Conservation (phyloP, 257 asterid species). For the Ligustrum vulgare region DNA sequence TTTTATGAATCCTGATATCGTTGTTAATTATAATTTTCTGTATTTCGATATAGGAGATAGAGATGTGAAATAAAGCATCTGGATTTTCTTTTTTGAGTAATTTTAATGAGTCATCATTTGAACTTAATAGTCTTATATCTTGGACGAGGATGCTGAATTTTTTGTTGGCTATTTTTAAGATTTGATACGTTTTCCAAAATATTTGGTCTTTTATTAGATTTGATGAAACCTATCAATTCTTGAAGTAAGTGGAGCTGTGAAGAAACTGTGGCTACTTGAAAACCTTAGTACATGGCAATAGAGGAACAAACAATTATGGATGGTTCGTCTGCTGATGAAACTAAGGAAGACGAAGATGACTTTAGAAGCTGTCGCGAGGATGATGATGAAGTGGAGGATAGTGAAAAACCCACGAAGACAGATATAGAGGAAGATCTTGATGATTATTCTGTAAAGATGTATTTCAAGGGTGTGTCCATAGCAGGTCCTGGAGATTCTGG, state of each 20-base stretch:
- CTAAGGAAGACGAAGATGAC: constrained; percentile 82
- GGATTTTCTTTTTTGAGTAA: not conserved
- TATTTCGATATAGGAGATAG: constrained; percentile 40
- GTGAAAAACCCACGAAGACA: constrained; percentile 30
- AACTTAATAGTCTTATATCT: not conserved
- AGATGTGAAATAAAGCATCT: not conserved
- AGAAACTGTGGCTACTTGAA: constrained; percentile 19
- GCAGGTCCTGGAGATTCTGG: constrained; percentile 65
- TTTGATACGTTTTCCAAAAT: constrained; percentile 7
- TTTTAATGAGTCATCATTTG: not conserved
- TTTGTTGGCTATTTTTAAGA: constrained; percentile 14
- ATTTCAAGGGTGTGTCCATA: constrained; percentile 79
- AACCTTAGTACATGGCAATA: constrained; percentile 25
- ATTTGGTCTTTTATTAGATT: constrained; percentile 14
- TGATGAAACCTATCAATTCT: constrained; percentile 1
- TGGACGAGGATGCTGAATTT: not conserved
- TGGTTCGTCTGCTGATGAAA: constrained; percentile 27
- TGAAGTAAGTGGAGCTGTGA: constrained; percentile 13
- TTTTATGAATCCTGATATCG: constrained; percentile 45
- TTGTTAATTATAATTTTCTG: constrained; percentile 33
- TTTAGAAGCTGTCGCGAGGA: constrained; percentile 90
- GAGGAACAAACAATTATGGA: constrained; percentile 34
- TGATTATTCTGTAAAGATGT: constrained; percentile 57
- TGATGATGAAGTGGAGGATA: constrained; percentile 51
- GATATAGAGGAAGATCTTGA: constrained; percentile 34